phyloP scores from a whole-genome alignment of 1,284 basidiomycete genomes.

The Tilletia setariae region DNA sequence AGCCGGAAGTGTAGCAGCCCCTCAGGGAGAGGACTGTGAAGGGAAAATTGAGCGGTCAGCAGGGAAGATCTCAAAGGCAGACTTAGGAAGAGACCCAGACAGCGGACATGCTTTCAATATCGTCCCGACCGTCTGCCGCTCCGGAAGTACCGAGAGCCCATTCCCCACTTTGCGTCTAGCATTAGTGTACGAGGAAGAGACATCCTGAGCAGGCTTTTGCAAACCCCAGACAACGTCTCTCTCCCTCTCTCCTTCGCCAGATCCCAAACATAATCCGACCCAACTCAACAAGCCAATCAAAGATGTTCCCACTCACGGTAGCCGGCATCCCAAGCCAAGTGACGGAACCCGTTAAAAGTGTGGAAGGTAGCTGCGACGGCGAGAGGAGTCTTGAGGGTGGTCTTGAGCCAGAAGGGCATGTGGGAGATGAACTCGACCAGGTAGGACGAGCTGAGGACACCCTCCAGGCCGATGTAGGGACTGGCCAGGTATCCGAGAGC shows the following conservation, averaged over 20 bases:
- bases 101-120: too few species aligned
- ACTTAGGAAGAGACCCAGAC: too few species aligned
- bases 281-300: too few species aligned
- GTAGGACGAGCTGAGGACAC: constrained; percentile 68
- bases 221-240: background rate
- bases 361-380: constrained; percentile 64
- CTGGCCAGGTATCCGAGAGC: constrained; percentile 81
- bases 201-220: too few species aligned
- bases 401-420: constrained; percentile 55
- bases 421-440: constrained; percentile 70
- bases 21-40: constrained; percentile 36
- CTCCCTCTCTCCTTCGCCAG: background rate
- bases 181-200: too few species aligned
- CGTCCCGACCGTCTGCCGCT: too few species aligned
- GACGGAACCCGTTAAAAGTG: constrained; percentile 82
- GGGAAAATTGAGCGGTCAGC: too few species aligned
- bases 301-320: too few species aligned
- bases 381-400: constrained; percentile 39
- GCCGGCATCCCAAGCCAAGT: constrained; percentile 85
- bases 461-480: constrained; percentile 64
- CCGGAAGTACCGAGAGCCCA: too few species aligned
- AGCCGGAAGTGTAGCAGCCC: constrained; percentile 43
- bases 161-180: too few species aligned
- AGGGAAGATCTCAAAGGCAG: too few species aligned
- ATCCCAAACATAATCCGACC: too few species aligned